Evolutionary conservation across 192 early-diverging fungal species (phyloP), one percentile per base, ranked within the genome.

Genomic region (Coemansia sp.): DNA sequence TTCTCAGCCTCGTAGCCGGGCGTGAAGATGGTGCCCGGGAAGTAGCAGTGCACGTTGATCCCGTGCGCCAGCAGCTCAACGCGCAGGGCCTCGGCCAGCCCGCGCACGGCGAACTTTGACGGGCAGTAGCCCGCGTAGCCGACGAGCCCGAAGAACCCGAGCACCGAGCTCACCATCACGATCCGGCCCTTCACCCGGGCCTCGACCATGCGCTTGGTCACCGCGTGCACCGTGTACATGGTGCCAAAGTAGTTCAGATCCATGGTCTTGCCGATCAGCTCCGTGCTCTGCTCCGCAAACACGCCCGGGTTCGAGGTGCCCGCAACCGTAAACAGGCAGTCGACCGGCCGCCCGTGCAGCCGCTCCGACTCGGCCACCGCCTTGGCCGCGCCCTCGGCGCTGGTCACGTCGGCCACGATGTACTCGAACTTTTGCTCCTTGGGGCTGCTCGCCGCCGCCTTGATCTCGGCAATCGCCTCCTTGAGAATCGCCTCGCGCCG

Each of bases 1-100:
- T 87, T 89, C 84, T 90, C 88, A 0, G 46, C 53, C 38, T 84
- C 84, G 48, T 78, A 88, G 9, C 88, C 88, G 32, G 85, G 85
- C 2, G 84, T 81, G 25, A 79, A 71, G 40, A 90, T 88, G 1
- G 77, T 83, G 11, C 85, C 88, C 0, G 88, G 84, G 47, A 83
- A 87, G 50, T 83, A 90, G 55, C 85, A 84, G 42, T 88, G 85
- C 9, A 84, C 77, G 23, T 58, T 54, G 58, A 90, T 88, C 4
- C 51, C 69, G 55, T 90, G 84, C 27, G 79, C 65, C 38, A 70
- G 61, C 28, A 87, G 61, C 57, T 90, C 88, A 35, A 81, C 77
- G 2, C 87, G 78, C 17, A 90, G 61, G 0, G 78, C 69, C 58
- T 90, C 88, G 4, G 84, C 83, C 46, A 90, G 62, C 28, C 87